Percentiles rank a stretch among this genome's conserved stretches.
These are phyloP conservation scores for Pseudoneurospora amorphoporcata DNA, from an alignment of 495 filamentous ascomycete species.

Conservation along the genomic window DNA sequence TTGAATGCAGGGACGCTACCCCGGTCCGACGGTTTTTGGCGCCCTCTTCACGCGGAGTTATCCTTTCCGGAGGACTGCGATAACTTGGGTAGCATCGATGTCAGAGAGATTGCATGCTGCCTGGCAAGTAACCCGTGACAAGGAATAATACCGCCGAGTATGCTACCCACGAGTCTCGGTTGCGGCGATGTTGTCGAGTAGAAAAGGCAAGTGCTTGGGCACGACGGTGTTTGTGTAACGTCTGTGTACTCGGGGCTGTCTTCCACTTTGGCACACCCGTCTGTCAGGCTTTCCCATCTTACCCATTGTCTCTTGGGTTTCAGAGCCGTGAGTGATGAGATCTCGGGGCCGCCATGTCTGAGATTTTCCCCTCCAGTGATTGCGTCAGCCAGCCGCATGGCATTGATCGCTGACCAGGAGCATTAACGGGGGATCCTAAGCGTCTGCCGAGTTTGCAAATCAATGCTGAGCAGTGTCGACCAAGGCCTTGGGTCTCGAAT, in stretches of 20 bases:
- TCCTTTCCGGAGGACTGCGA: not conserved
- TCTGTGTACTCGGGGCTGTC: not conserved
- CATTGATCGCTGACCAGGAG: not conserved
- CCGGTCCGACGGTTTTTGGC: not conserved
- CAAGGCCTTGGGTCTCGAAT: not conserved
- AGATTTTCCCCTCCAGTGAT: not conserved
- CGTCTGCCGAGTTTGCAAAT: not conserved
- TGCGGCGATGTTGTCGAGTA: not conserved
- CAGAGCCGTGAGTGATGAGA: not conserved
- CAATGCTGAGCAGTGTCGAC: not conserved
- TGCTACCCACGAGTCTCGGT: not conserved
- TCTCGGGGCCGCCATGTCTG: not conserved
- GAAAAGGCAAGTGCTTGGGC: not conserved
- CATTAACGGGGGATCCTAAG: not conserved
- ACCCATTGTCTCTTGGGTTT: not conserved
- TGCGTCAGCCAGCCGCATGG: not conserved
- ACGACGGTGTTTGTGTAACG: not conserved
- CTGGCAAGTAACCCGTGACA: not conserved
- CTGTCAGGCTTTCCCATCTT: not conserved
- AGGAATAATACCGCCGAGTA: not conserved
- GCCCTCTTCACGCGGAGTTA: not conserved
- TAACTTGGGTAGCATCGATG: not conserved
- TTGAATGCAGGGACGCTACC: not conserved
- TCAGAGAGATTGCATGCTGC: not conserved
- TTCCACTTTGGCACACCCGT: not conserved